Base-by-base conservation (phyloP, 2,329 filamentous ascomycete genomes). In the Fusarium equiseti region DNA sequence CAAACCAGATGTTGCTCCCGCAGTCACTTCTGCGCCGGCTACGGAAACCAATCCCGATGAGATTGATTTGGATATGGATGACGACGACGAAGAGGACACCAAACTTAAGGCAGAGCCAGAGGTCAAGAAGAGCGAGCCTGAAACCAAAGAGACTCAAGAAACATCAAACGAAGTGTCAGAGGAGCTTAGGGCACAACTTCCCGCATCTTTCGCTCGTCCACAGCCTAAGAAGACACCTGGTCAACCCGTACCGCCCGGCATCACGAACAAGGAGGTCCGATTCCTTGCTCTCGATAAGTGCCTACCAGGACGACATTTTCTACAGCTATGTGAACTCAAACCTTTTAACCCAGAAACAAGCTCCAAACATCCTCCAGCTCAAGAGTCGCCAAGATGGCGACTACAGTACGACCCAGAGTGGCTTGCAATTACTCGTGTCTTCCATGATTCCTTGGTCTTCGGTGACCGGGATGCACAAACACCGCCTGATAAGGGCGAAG, bases 241-340 rank as follows among this genome's bases (percentile, higher is more conserved):
- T 38, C 87, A 90, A 58, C 89, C 91, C 5, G 88, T 92, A 18
- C 94, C 94, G 1, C 77, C 86, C 1, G 87, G 85, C 1, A 97
- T 98, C 67, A 88, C 86, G 3, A 98, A 98, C 83, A 91, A 86
- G 22, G 85, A 86, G 7, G 97, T 95, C 4, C 86, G 90, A 15
- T 99, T 99, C 79, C 86, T 99, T 13, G 92, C 96, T 0, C 85
- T 99, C 4, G 95, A 98, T 81, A 99, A 99, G 80, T 97, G 94
- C 76, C 86, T 95, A 44, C 91, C 92, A 0, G 87, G 90, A 20
- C 89, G 92, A 16, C 88, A 94, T 65, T 98, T 95, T 77, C 85
- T 99, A 4, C 94, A 98, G 73, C 84, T 98, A 5, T 83, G 92
- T 35, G 87, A 92, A 32, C 83, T 95, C 20, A 76, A 81, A 4